phyloP scores from a whole-genome alignment of 2,329 filamentous ascomycete genomes.

The Plectosphaerella sp. region DNA sequence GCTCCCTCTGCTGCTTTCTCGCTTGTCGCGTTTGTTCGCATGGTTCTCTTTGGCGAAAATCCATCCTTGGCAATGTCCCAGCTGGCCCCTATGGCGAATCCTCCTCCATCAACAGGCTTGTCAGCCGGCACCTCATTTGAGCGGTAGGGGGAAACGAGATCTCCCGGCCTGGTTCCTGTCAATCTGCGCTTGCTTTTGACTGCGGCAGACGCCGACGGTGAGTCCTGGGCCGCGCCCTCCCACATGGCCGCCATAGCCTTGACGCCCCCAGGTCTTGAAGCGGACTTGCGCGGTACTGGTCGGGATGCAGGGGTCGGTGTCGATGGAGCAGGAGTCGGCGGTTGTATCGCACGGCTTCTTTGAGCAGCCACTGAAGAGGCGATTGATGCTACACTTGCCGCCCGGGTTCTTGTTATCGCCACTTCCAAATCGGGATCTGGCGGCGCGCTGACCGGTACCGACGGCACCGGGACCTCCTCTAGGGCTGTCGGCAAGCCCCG shows the following conservation, averaged over 20 bases:
- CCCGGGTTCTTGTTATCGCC: not conserved
- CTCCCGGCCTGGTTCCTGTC: conserved; percentile 12
- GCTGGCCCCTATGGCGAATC: not conserved
- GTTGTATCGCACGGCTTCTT: not conserved
- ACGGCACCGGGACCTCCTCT: not conserved
- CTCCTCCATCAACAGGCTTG: not conserved
- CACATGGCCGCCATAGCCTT: conserved; percentile 50
- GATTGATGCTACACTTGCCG: conserved; percentile 1
- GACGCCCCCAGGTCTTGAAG: conserved; percentile 28
- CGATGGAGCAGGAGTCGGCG: not conserved
- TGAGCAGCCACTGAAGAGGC: conserved; percentile 5
- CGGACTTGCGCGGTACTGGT: conserved; percentile 9
- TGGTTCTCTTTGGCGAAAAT: not conserved
- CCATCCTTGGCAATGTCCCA: not conserved
- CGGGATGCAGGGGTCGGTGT: not conserved
- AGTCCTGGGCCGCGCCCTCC: conserved; percentile 29
- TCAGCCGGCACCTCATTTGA: conserved; percentile 2
- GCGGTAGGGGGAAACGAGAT: conserved; percentile 16
- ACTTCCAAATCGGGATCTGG: not conserved
- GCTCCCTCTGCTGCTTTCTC: conserved; percentile 13
- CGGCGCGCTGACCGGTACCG: not conserved
- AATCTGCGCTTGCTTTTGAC: not conserved
- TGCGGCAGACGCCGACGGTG: conserved; percentile 12
- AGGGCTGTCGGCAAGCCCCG: not conserved
- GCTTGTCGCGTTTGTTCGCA: not conserved